Evolutionary conservation across 2,329 filamentous ascomycete species (phyloP), one percentile per base, ranked within the genome.

Genomic region (Sphaerulina populicola): DNA sequence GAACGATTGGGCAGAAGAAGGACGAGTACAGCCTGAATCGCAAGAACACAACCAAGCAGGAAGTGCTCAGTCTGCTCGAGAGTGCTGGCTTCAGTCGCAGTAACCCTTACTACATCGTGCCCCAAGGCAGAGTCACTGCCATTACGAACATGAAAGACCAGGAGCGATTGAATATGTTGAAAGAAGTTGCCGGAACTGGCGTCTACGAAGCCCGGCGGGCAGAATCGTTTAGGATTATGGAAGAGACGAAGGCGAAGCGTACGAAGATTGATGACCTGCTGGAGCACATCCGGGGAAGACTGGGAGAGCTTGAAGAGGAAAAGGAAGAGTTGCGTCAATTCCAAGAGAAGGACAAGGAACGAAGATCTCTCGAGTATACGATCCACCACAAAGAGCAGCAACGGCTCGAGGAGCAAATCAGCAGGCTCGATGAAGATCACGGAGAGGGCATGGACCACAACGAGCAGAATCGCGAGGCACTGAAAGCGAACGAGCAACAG

Each of bases 101-200:
- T 51, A 98, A 98, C 68, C 93, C 93, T 23, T 98, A 97, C 76
- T 98, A 98, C 69, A 98, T 98, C 62, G 94, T 98, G 1, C 93
- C 94, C 0, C 93, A 98, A 69, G 93, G 93, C 48, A 88, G 93
- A 65, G 90, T 98, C 54, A 97, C 93, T 0, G 85, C 88, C 21
- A 76, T 98, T 65, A 98, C 93, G 40, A 98, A 97, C 68, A 98
- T 98, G 93, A 96, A 96, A 70, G 93, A 98, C 68, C 82, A 83
- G 1, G 90, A 96, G 68, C 81, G 93, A 47, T 72, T 98, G 56
- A 90, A 86, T 60, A 74, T 98, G 53, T 73, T 98, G 55, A 98
- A 98, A 70, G 93, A 97, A 66, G 93, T 98, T n/a, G 93, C 93
- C 0, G 93, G 93, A 56, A 98, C 93, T 6, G 89, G 96, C 64